phyloP scores from a whole-genome alignment of 768 basidiomycete genomes.

The Boletus rufocinnamomeus region DNA sequence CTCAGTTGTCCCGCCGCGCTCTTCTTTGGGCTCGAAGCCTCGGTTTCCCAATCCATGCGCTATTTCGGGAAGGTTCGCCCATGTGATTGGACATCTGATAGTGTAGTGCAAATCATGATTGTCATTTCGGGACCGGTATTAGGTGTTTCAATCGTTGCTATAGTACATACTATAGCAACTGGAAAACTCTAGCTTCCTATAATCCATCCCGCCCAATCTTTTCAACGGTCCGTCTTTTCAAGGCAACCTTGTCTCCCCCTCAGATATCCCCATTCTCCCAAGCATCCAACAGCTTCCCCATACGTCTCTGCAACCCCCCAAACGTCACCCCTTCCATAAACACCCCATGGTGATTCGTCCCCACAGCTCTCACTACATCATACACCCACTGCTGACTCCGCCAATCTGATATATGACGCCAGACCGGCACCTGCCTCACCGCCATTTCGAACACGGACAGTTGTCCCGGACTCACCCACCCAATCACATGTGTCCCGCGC shows the following conservation, averaged over 20 bases:
- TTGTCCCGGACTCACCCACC: conserved; percentile 19
- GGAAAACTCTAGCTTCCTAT: not conserved
- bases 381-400: conserved; percentile 32
- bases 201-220: not conserved
- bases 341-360: conserved; percentile 9
- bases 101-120: conserved; percentile 16
- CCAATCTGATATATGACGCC: conserved; percentile 25
- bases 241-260: not conserved
- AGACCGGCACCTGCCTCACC: conserved; percentile 18
- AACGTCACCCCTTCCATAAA: conserved; percentile 16
- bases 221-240: not conserved
- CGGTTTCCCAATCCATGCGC: conserved; percentile 4
- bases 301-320: conserved; percentile 24
- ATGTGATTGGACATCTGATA: not conserved
- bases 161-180: conserved; percentile 3
- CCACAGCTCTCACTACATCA: conserved; percentile 19
- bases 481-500: conserved; percentile 30
- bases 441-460: conserved; percentile 19
- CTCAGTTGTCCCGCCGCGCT: conserved; percentile 8
- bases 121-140: not conserved
- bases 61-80: conserved; percentile 7
- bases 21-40: conserved; percentile 8
- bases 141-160: conserved; percentile 26
- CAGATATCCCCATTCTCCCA: conserved; percentile 34
- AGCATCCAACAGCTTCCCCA: conserved; percentile 31